Base-by-base conservation (phyloP, 106 monocot genomes). In the Dioscorea zingiberensis region DNA sequence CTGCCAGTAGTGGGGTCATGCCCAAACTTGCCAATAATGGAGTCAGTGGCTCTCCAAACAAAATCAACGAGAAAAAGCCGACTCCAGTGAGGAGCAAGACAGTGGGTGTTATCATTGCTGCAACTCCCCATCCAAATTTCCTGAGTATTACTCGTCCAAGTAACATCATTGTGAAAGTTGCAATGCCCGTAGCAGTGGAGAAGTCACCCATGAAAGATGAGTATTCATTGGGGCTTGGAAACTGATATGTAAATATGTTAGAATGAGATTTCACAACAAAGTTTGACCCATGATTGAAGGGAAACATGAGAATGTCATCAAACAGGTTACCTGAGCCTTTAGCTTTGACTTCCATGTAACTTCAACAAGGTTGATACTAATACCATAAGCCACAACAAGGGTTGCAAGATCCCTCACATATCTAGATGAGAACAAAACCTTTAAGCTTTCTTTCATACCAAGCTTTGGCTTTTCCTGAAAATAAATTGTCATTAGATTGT, bases 341-440 rank as follows among this genome's bases (percentile, higher is more conserved):
- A 95, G 88, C 57, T 95, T 95, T 54, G 95, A 95, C 76, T 95
- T 95, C 95, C 95, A 95, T 58, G 97, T 97, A n/a, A 97, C 97
- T 66, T 97, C 97, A 47, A 97, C 97, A 68, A 97, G 91, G 66
- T 97, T 97, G 67, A 95, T 95, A 58, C 91, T 91, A 47, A 95
- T 91, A 69, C 95, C 95, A 80, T 95, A 95, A 16, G 95, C 95
- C 49, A 91, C 95, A 54, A 95, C 95, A 65, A 95, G 71, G 4
- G 91, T 95, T 27, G 91, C 94, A 69, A 95, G 91, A 77, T 95
- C 95, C 38, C 95, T 85, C 44, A 91, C 74, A 53, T 95, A 95
- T 70, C 91, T 77, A 27, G 97, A 97, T 28, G 95, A 97, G 19
- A 91, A 10, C 68, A 97, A 81, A 27, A 97, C 71, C 73, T 91